These are phyloP conservation scores for Hyphodiscus sp. DNA, from an alignment of 2,329 filamentous ascomycete genomes.

Conservation along the genomic window DNA sequence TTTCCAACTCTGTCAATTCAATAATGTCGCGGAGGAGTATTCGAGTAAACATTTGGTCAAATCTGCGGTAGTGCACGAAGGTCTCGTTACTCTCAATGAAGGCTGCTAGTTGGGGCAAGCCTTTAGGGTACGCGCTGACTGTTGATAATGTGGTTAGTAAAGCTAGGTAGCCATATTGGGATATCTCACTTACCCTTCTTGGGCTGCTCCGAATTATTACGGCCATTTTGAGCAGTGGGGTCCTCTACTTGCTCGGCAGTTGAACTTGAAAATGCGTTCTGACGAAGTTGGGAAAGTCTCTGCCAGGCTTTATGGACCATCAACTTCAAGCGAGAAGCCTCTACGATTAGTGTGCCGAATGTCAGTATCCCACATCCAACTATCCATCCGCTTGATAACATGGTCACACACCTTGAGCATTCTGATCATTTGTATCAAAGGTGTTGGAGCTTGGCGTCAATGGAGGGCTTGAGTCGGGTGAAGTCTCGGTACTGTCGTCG, in stretches of 20 bases:
- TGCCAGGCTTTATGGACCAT: background rate
- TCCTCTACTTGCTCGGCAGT: constrained; percentile 3
- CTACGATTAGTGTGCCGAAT: background rate
- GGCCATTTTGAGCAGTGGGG: background rate
- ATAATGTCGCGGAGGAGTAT: constrained; percentile 9
- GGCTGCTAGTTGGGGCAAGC: constrained; percentile 11
- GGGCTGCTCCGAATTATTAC: constrained; percentile 3
- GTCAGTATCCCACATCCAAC: too few relatives aligned
- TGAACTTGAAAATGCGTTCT: background rate
- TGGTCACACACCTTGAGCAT: background rate
- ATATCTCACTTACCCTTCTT: constrained; percentile 4
- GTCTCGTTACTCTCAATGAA: constrained; percentile 11
- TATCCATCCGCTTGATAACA: too few relatives aligned
- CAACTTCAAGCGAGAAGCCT: background rate
- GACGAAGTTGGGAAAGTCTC: background rate
- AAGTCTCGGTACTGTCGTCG: background rate
- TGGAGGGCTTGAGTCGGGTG: background rate
- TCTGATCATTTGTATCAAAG: background rate
- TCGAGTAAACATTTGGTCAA: constrained; percentile 6
- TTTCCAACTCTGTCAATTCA: constrained; percentile 10
- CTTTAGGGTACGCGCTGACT: constrained; percentile 10
- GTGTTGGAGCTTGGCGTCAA: background rate
- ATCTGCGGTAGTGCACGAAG: constrained; percentile 10
- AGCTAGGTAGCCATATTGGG: background rate
- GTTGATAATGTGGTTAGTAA: background rate